Conservation (phyloP, 2,329 filamentous ascomycete genomes). For the Aureobasidium namibiae region DNA sequence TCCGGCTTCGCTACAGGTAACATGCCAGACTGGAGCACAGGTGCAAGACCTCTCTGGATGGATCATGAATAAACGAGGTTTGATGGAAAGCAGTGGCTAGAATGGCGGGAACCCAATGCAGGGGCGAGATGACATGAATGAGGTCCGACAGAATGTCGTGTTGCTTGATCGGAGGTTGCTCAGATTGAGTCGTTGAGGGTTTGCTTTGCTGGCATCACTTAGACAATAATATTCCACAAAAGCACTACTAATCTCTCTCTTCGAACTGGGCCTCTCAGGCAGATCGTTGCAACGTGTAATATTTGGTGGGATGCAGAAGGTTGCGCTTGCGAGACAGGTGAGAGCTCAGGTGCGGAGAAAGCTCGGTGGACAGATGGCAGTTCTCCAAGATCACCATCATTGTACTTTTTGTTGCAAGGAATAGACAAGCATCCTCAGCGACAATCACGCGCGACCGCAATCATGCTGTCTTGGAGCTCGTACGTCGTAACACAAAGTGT, state of each 20-base stretch:
- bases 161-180: no score
- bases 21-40: not conserved
- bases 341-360: not conserved
- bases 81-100: no score
- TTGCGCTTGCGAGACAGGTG: no score
- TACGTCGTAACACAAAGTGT: not conserved
- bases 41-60: not conserved
- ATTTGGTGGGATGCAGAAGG: no score
- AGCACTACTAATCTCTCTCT: no score
- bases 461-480: constrained; percentile 12
- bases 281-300: no score
- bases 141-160: not conserved
- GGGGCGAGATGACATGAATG: not conserved
- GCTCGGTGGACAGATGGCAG: not conserved
- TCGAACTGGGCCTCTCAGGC: no score
- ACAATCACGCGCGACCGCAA: not conserved
- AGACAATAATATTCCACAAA: no score
- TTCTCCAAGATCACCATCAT: not conserved
- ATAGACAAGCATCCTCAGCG: not conserved
- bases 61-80: not conserved
- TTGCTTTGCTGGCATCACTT: no score
- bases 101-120: not conserved
- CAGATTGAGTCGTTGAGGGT: no score
- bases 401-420: not conserved
- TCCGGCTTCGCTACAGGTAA: not conserved